Evolutionary conservation across 495 filamentous ascomycete species (phyloP), one percentile per base, ranked within the genome.

Genomic region (Podospora pseudoanserina): DNA sequence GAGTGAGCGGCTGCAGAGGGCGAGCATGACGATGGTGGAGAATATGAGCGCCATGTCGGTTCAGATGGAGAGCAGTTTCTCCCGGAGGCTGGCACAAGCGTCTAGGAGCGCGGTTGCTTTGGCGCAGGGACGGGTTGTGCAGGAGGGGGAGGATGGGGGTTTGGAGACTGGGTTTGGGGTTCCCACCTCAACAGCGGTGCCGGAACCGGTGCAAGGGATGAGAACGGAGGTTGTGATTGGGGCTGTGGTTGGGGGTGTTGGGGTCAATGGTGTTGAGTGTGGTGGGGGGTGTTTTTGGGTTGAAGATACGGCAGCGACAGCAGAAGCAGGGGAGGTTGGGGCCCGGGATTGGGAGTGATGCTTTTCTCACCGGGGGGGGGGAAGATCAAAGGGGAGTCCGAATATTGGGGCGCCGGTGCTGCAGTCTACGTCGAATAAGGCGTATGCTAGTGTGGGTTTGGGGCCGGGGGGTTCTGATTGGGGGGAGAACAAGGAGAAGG

Each of bases 191-290:
- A 16, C 39, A 13, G 39, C 5, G 39, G 6, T 11, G 39, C 39
- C 7, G 39, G 9, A 49, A 16, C 5, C 2, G 39, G 9, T 13
- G 39, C 39, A 49, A 16, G 39, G 39, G 39, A 49, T 49, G 39
- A 49, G 39, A 11, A 49, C 39, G 39, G 39, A 49, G 15, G 39
- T 49, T 11, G 39, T 49, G 15, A 13, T 81, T 2, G 80, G 79
- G 18, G 78, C 74, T 56, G 75, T 83, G 44, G 57, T 82, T 61
- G 81, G 76, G 78, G 6, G 75, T 83, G 34, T 55, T 82, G 63
- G 81, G 76, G n/a, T 78, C 77, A 4, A 75, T 79, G 9, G 70
- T 83, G 54, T 65, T 83, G 27, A 80, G 77, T 5, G 68, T 75
- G 26, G 58, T 73, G 5, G 74, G 74, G 68, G 15, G 75, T 79